Evolutionary conservation across 2,329 filamentous ascomycete genomes (phyloP).

Genomic region (Ophiostoma sp.): DNA sequence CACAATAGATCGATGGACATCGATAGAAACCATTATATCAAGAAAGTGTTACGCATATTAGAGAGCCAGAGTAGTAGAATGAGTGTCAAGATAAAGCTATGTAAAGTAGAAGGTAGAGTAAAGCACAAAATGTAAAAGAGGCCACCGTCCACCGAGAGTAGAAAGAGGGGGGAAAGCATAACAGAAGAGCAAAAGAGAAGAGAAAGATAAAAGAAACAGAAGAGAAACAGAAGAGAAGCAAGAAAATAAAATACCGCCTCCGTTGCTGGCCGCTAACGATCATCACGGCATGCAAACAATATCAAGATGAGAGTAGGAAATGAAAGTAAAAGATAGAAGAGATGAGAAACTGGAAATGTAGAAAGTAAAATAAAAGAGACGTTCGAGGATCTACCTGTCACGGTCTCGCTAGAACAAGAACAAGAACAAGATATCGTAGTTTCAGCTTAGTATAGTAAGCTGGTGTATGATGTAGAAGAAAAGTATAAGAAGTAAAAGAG

Average conservation of each 20-base stretch:
- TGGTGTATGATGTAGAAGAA: neutral
- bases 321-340: neutral
- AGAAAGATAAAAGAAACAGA: neutral
- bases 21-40: neutral
- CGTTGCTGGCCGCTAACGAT: neutral
- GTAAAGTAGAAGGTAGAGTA: neutral
- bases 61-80: neutral
- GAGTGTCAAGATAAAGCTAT: neutral
- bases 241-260: neutral
- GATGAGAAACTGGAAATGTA: neutral
- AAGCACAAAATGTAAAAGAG: neutral
- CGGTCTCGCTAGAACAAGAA: slow-evolving; percentile 1
- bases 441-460: slow-evolving; percentile 6
- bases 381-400: neutral
- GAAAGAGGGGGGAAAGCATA: neutral
- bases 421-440: neutral
- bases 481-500: neutral
- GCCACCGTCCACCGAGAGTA: neutral
- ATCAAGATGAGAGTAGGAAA: neutral
- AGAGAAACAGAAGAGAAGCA: neutral
- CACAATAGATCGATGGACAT: neutral
- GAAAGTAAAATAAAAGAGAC: neutral
- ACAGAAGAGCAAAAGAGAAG: neutral
- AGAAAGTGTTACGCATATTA: neutral
- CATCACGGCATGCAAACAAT: neutral